Evolutionary conservation across 2,329 filamentous ascomycete species (phyloP), one percentile per base, ranked within the genome.

Genomic region (Verticillium zaregamsianum): DNA sequence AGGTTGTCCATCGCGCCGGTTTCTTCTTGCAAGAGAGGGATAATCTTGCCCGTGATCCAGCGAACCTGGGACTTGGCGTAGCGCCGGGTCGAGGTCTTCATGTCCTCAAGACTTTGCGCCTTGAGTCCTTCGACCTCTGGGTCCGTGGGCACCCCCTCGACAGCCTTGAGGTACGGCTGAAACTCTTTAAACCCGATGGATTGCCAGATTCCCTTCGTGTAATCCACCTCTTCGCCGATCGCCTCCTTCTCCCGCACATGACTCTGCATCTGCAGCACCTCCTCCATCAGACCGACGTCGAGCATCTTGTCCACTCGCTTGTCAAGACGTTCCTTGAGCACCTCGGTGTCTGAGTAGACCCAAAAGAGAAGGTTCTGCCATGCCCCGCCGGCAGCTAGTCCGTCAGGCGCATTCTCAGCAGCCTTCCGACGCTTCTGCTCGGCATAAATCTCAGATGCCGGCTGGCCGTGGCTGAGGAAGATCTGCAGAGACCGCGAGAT

Each of bases 171-270:
- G 69, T 93, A 97, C 0, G 86, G 82, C 62, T 90, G 84, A 71
- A 98, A 90, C 71, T 99, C 92, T 72, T 96, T 97, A 76, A 93
- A 97, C 1, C 95, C 95, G 64, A 99, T 99, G 1, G 93, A 95
- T 59, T 96, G 90, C 93, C 94, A 99, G 54, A 99, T 96, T 0
- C 95, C 96, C 59, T 88, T 87, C 1, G 86, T 90, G 66, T 86
- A 82, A 70, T 98, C 92, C 2, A 95, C 76, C 0, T 74, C 66
- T 2, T 80, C 74, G 0, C 86, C 89, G 2, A 77, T 69, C 0
- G 77, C 71, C 0, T 72, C 65, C 20, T 70, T 71, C 2, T 69
- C 60, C 20, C 66, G 73, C 4, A 76, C 70, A 57, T 79, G 78
- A 1, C 75, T 67, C 63, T 79, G 78, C 55, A 87, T 75, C 57